These are phyloP conservation scores for Trichophyton simii DNA, from an alignment of 2,329 filamentous ascomycete genomes.

Conservation along the genomic window DNA sequence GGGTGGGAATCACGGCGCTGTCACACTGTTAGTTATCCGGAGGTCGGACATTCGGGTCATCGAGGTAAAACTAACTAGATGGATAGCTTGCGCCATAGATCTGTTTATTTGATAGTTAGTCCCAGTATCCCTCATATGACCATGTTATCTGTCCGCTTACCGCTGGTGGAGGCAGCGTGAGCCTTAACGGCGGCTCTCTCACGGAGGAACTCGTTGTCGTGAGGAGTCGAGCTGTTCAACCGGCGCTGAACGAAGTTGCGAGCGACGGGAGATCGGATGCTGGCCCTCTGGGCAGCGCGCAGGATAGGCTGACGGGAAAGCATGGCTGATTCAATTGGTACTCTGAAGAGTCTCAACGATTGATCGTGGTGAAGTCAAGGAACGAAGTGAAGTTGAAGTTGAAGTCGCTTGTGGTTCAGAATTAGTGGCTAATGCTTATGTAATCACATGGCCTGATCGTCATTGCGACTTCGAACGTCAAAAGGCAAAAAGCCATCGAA, in stretches of 20 bases:
- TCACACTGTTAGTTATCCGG: conserved; percentile 6
- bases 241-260: conserved; percentile 56
- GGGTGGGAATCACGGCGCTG: conserved; percentile 62
- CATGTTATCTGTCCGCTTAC: conserved; percentile 42
- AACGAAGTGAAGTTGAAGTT: background rate
- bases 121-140: background rate
- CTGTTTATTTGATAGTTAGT: conserved; percentile 36
- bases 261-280: conserved; percentile 26
- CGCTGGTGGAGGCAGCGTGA: conserved; percentile 71
- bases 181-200: conserved; percentile 84
- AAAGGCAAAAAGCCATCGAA: background rate
- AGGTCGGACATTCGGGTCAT: background rate
- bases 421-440: background rate
- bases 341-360: background rate
- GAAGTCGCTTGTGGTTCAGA: background rate
- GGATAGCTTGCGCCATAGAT: conserved; percentile 90
- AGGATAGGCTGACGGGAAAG: conserved; percentile 49
- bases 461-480: background rate
- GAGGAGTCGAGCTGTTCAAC: conserved; percentile 51
- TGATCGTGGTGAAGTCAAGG: background rate
- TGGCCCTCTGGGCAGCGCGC: conserved; percentile 48
- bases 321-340: conserved; percentile 35
- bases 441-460: conserved; percentile 1
- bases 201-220: conserved; percentile 82
- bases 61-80: conserved; percentile 55